Conservation (phyloP, 257 asterid genomes). For the Solanum tarapatanum region DNA sequence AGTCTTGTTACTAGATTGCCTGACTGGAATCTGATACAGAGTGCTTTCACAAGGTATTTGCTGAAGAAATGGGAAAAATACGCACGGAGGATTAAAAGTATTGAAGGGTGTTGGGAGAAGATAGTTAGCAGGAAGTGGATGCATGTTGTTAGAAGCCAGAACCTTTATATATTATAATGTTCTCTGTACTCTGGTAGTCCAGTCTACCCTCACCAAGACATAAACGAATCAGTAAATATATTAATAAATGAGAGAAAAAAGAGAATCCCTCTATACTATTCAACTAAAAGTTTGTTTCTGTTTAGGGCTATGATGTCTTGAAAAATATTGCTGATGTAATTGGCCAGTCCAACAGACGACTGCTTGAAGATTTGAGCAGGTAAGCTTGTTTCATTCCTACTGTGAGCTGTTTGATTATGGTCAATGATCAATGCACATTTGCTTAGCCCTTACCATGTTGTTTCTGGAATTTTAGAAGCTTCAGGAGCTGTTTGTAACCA, state of each 20-base stretch:
- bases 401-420: background rate
- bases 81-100: background rate
- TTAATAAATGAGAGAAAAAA: background rate
- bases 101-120: background rate
- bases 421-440: background rate
- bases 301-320: conserved; percentile 81
- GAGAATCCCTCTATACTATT: background rate
- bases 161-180: background rate
- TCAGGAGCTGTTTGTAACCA: background rate
- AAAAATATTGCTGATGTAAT: conserved; percentile 77
- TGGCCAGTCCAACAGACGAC: conserved; percentile 41
- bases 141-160: background rate
- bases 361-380: conserved; percentile 85
- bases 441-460: background rate
- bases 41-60: background rate
- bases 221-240: background rate
- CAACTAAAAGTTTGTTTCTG: background rate
- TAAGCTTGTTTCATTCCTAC: conserved; percentile 7
- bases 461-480: background rate
- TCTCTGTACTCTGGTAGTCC: background rate
- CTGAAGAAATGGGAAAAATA: background rate
- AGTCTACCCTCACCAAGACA: background rate
- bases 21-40: background rate
- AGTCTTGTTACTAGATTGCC: background rate
- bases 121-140: background rate